Conservation (phyloP, 1,139 yeast species). For the Protomyces pachydermus region DNA sequence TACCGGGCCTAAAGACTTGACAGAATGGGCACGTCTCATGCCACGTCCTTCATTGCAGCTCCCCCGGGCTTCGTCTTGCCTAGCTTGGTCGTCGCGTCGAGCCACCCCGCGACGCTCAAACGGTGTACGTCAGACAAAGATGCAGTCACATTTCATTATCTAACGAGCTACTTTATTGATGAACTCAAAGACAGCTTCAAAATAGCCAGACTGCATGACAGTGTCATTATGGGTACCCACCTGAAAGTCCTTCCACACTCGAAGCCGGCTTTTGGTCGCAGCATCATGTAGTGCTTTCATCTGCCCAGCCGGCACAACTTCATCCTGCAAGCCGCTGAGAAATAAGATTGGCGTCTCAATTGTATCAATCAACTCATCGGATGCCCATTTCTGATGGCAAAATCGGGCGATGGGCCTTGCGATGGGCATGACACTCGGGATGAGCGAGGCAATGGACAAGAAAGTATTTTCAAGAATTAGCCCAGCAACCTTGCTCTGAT, state of each 20-base stretch:
- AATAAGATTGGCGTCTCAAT: conserved; percentile 64
- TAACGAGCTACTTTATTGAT: conserved; percentile 17
- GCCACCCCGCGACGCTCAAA: not conserved
- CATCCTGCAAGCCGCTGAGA: conserved; percentile 72
- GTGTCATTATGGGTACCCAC: conserved; percentile 35
- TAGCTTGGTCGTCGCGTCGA: no score
- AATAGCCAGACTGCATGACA: conserved; percentile 33
- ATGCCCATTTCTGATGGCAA: conserved; percentile 80
- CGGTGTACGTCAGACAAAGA: not conserved
- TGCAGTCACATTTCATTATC: not conserved
- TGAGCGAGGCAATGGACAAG: conserved; percentile 66
- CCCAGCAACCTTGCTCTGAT: conserved; percentile 48
- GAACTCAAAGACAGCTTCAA: conserved; percentile 34
- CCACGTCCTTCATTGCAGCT: not conserved
- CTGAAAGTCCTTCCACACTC: conserved; percentile 32
- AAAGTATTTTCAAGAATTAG: conserved; percentile 83
- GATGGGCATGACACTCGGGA: conserved; percentile 73
- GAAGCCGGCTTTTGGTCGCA: conserved; percentile 36
- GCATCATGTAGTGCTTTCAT: conserved; percentile 59
- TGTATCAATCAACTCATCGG: conserved; percentile 55
- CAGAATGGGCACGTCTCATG: conserved; percentile 7
- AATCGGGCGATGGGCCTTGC: conserved; percentile 54
- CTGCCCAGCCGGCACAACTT: conserved; percentile 84
- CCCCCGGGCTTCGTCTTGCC: not conserved
- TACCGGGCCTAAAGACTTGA: not conserved